phyloP scores from a whole-genome alignment of 345 rosid genomes.

The Pistacia integerrima region DNA sequence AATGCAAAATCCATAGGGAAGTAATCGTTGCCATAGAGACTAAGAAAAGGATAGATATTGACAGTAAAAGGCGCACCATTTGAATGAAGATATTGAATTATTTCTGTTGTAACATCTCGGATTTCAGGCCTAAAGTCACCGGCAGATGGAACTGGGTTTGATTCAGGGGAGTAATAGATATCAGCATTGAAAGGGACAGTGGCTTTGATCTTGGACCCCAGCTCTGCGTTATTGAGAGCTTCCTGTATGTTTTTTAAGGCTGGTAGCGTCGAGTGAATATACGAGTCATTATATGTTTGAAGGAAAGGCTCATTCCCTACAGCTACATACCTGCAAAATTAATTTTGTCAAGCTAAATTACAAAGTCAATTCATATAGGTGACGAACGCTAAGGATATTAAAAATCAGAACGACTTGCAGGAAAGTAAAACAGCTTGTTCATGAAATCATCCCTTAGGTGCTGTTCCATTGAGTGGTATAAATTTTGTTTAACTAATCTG shows the following conservation, averaged over 20 bases:
- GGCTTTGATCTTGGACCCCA: constrained; percentile 48
- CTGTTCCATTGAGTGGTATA: background rate
- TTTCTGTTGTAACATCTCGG: constrained; percentile 50
- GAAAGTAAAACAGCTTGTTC: background rate
- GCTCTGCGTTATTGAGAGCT: constrained; percentile 57
- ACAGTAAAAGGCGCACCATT: constrained; percentile 66
- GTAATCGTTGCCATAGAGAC: constrained; percentile 57
- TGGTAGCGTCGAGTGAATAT: constrained; percentile 49
- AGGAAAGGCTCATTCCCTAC: constrained; percentile 88
- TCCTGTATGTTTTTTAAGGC: constrained; percentile 69
- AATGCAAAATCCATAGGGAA: constrained; percentile 77
- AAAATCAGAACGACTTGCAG: background rate
- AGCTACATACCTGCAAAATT: constrained; percentile 56
- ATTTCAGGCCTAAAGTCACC: constrained; percentile 69
- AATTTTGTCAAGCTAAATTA: background rate
- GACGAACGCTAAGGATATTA: background rate
- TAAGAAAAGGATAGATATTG: constrained; percentile 82
- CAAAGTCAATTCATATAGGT: background rate
- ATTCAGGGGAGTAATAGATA: constrained; percentile 49
- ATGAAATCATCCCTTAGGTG: background rate
- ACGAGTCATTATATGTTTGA: constrained; percentile 56
- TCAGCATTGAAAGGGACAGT: constrained; percentile 83
- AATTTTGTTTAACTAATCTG: background rate
- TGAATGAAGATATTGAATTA: constrained; percentile 55
- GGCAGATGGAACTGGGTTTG: constrained; percentile 64